Conservation (phyloP, 2,329 filamentous ascomycete species). For the Cadophora malorum region DNA sequence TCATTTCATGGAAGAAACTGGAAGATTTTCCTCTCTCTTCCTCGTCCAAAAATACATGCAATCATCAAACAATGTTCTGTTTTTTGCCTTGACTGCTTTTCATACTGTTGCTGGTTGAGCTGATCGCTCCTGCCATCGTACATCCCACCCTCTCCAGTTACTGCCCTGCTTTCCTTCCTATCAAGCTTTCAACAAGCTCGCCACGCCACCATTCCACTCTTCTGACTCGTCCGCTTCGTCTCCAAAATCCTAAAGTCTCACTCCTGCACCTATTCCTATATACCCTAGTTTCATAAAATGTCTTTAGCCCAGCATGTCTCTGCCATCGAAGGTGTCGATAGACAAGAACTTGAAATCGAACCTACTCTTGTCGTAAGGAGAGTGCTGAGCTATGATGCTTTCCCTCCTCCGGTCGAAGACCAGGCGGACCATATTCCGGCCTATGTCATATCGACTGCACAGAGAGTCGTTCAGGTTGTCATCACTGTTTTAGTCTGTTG, state of each 20-base stretch:
- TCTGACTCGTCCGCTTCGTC: background rate
- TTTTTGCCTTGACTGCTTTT: background rate
- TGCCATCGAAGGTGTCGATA: slow-evolving; percentile 25
- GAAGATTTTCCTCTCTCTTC: background rate
- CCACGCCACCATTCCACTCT: background rate
- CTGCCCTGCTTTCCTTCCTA: background rate
- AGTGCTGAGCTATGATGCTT: slow-evolving; percentile 22
- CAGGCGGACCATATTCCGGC: slow-evolving; percentile 25
- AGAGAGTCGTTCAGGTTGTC: slow-evolving; percentile 16
- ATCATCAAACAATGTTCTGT: slow-evolving; percentile 5
- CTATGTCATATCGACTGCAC: slow-evolving; percentile 6
- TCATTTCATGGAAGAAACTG: background rate
- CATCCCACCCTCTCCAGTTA: background rate
- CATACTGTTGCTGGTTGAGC: background rate
- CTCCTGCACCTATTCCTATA: background rate
- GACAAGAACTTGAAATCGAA: slow-evolving; percentile 18
- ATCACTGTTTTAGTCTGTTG: slow-evolving; percentile 26
- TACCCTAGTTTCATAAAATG: slow-evolving; percentile 4
- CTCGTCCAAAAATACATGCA: background rate
- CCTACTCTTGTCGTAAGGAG: slow-evolving; percentile 7
- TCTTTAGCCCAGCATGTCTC: slow-evolving; percentile 29
- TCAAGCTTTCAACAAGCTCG: background rate
- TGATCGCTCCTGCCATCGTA: background rate
- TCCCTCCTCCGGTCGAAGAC: slow-evolving; percentile 22
- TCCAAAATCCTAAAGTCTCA: background rate